Evolutionary conservation across 257 asterid species (phyloP).

Genomic region (Gardenia jasminoides): DNA sequence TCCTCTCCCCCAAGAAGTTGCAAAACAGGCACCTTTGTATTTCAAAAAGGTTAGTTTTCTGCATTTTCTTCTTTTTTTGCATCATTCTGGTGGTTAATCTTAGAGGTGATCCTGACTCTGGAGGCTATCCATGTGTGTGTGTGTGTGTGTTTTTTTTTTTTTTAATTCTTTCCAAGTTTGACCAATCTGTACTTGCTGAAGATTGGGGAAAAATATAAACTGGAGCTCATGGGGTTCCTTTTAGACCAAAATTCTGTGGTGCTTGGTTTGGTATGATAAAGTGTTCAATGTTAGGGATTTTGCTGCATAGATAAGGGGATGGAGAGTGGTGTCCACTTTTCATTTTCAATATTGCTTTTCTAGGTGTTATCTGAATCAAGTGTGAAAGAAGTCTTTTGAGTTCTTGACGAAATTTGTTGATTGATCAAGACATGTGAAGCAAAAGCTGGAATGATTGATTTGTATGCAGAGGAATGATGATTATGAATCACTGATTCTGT

Average conservation of each 20-base stretch:
- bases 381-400: not conserved
- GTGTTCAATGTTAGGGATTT: not conserved
- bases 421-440: not conserved
- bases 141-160: too few relatives aligned
- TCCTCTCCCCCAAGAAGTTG: conserved; percentile 74
- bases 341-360: not conserved
- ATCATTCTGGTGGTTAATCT: not conserved
- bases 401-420: not conserved
- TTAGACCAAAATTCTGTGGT: not conserved
- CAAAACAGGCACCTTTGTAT: conserved; percentile 88
- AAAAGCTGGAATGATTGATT: too few relatives aligned
- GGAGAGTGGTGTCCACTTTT: not conserved
- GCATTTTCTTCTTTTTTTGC: not conserved
- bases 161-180: not conserved
- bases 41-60: conserved; percentile 74
- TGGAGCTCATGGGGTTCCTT: not conserved
- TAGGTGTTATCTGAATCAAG: not conserved
- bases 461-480: not conserved
- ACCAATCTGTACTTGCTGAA: not conserved
- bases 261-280: not conserved
- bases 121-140: not conserved
- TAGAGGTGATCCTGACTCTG: not conserved
- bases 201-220: not conserved
- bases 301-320: not conserved
- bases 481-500: not conserved